Evolutionary conservation across 768 basidiomycete genomes (phyloP).

Genomic region (Trametes gibbosa): DNA sequence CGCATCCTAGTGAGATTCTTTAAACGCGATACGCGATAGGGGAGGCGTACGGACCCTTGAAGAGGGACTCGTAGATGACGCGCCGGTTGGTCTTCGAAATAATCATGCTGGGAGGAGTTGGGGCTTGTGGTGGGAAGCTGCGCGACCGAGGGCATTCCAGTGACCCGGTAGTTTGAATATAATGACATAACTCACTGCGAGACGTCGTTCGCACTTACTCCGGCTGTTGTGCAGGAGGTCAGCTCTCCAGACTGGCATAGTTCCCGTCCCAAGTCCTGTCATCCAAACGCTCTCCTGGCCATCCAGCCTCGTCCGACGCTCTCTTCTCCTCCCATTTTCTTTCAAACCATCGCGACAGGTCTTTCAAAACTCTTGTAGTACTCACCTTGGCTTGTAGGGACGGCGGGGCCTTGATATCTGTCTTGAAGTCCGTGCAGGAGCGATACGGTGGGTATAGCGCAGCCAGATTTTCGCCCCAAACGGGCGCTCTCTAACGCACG

Average conservation of each 20-base stretch:
- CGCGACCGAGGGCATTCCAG: neutral
- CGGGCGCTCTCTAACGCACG: conserved; percentile 14
- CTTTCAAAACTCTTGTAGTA: conserved; percentile 11
- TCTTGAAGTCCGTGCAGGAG: conserved; percentile 39
- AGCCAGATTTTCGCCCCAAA: conserved; percentile 18
- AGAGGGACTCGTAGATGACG: conserved; percentile 98
- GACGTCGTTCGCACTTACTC: conserved; percentile 33
- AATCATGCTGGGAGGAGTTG: conserved; percentile 72
- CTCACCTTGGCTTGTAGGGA: conserved; percentile 30
- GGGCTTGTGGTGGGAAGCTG: conserved; percentile 33
- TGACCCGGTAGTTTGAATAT: neutral
- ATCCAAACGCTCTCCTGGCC: conserved; percentile 28
- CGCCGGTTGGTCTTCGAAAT: conserved; percentile 95
- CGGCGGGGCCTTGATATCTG: conserved; percentile 29
- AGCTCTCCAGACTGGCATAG: conserved; percentile 17
- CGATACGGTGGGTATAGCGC: conserved; percentile 15
- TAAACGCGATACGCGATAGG: neutral
- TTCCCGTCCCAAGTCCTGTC: conserved; percentile 21
- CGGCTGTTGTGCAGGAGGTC: conserved; percentile 28
- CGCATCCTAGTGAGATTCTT: neutral
- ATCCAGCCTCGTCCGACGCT: conserved; percentile 33
- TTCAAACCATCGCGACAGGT: neutral
- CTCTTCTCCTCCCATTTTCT: conserved; percentile 10
- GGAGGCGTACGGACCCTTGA: conserved; percentile 77
- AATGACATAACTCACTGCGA: conserved; percentile 35